These are phyloP conservation scores for Articulospora tetracladia DNA, from an alignment of 495 filamentous ascomycete genomes.

Conservation along the genomic window DNA sequence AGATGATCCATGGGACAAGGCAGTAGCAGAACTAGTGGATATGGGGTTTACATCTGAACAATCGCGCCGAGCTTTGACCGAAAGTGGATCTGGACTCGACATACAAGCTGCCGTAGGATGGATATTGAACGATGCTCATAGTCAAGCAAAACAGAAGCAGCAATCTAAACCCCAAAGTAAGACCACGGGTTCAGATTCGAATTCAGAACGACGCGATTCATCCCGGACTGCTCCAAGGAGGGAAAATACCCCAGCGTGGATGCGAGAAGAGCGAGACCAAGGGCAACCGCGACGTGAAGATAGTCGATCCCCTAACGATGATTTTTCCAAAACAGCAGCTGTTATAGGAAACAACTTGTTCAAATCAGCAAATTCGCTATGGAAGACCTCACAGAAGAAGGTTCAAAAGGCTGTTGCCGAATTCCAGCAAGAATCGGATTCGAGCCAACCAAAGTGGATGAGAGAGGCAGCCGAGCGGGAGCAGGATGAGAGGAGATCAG, in stretches of 20 bases:
- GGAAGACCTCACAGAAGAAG: constrained; percentile 91
- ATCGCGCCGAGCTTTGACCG: constrained; percentile 68
- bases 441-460: constrained; percentile 95
- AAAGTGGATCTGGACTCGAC: constrained; percentile 74
- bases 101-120: constrained; percentile 86
- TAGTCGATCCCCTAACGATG: constrained; percentile 58
- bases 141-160: constrained; percentile 55
- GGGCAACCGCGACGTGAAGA: constrained; percentile 42
- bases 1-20: constrained; percentile 68
- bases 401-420: constrained; percentile 93
- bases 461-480: constrained; percentile 32
- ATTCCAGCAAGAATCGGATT: constrained; percentile 71
- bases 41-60: constrained; percentile 90
- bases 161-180: constrained; percentile 28
- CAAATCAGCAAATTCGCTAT: constrained; percentile 90
- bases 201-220: constrained; percentile 21
- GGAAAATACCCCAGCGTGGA: constrained; percentile 35
- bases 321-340: constrained; percentile 75
- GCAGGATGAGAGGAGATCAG: constrained; percentile 17
- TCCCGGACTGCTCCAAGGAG: constrained; percentile 28
- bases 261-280: constrained; percentile 24
- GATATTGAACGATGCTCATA: constrained; percentile 87
- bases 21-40: constrained; percentile 86
- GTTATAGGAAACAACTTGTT: constrained; percentile 79
- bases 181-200: constrained; percentile 26